Percentiles rank a stretch among this genome's conserved stretches.
Conservation (phyloP, 2,329 filamentous ascomycete species). For the Fusarium vanettenii region DNA sequence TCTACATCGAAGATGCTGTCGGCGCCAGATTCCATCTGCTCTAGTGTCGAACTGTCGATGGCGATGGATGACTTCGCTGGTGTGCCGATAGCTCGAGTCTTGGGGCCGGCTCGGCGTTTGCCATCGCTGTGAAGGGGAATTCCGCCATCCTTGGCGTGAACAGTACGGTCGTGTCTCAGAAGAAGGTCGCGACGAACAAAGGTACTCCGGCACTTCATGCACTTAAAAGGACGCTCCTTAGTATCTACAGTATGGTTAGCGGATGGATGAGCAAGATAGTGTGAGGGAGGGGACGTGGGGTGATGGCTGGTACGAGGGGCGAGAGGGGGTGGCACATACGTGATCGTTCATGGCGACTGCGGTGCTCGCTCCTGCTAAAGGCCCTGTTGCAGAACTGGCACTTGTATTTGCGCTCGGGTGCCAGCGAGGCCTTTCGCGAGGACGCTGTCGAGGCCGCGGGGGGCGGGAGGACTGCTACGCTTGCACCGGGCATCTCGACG, state of each 20-base stretch:
- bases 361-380: constrained; percentile 96
- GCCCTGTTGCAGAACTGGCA: constrained; percentile 98
- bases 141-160: constrained; percentile 97
- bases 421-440: constrained; percentile 79
- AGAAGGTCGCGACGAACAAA: constrained; percentile 98
- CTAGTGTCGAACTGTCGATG: constrained; percentile 86
- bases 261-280: constrained; percentile 6
- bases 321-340: constrained; percentile 74
- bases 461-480: constrained; percentile 72
- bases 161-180: constrained; percentile 95
- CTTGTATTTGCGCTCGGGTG: constrained; percentile 98
- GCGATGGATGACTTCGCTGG: constrained; percentile 82
- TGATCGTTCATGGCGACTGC: constrained; percentile 95
- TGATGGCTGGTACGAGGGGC: constrained; percentile 16
- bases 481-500: constrained; percentile 76
- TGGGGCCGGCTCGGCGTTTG: constrained; percentile 82
- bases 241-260: constrained; percentile 74
- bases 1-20: constrained; percentile 96
- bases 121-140: constrained; percentile 93
- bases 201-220: constrained; percentile 96
- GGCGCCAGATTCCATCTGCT: constrained; percentile 91
- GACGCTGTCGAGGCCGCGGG: constrained; percentile 75
- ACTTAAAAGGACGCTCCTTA: constrained; percentile 99
- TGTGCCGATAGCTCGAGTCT: constrained; percentile 70
- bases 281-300: constrained; percentile 13